Conservation (phyloP, 345 rosid genomes). For the Barbarea vulgaris region DNA sequence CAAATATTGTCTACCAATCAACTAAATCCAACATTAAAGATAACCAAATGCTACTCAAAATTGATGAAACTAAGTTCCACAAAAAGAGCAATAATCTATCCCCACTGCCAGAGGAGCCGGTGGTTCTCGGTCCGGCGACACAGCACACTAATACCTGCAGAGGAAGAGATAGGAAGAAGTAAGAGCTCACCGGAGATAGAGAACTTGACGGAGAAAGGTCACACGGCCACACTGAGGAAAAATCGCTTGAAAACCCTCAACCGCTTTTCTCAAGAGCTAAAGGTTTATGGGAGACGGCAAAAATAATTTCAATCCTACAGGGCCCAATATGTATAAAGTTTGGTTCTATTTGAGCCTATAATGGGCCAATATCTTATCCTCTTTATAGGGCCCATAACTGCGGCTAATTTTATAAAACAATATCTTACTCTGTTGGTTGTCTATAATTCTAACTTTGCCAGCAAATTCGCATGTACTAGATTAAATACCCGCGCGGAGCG, state of each 20-base stretch:
- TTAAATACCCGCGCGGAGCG: too few relatives aligned
- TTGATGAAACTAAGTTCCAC: background rate
- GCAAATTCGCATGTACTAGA: too few relatives aligned
- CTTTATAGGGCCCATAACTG: background rate
- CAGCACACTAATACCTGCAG: background rate
- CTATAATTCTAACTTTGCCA: too few relatives aligned
- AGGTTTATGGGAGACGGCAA: too few relatives aligned
- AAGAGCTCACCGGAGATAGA: constrained; percentile 12
- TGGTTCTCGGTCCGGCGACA: background rate
- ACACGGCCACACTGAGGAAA: background rate
- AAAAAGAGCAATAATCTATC: background rate
- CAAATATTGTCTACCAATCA: background rate
- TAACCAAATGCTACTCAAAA: background rate
- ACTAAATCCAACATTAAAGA: constrained; percentile 3
- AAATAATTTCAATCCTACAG: too few relatives aligned
- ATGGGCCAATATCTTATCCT: background rate
- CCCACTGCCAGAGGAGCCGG: too few relatives aligned
- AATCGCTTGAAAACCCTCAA: background rate
- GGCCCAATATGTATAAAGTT: too few relatives aligned
- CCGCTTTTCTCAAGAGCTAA: too few relatives aligned
- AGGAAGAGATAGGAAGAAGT: background rate
- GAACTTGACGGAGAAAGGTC: constrained; percentile 17
- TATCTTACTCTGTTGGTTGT: too few relatives aligned
- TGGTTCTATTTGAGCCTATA: background rate
- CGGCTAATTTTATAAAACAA: background rate